Evolutionary conservation across 352 stramenopile genomes (phyloP), one percentile per base, ranked within the genome.

Genomic region (Globisporangium heterothallicum): DNA sequence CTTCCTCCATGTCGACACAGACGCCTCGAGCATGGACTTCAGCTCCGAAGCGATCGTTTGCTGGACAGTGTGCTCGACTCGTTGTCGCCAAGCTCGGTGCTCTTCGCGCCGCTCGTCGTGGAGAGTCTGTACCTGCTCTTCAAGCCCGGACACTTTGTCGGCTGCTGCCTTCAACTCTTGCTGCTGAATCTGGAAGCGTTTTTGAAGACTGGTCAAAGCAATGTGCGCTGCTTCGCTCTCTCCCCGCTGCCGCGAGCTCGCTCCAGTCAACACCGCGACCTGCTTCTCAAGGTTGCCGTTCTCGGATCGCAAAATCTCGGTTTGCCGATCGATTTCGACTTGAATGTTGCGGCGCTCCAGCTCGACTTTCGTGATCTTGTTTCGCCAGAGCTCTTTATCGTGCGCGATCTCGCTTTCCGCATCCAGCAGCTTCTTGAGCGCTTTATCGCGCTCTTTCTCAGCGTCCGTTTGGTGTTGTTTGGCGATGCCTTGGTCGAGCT

Each of bases 301-400:
- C 32, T 81, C 62, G 5, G 43, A 55, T 2, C 70, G 67, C 25
- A 81, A 48, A n/a, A 69, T 25, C 38, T 68, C 66, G 2, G 70
- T 82, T 42, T 85, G 74, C 10, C 68, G 56, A 24, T 85, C 69
- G 26, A 85, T 85, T 48, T 85, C 74, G 10, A 80, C 61, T 44
- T 85, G 70, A 30, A 85, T 82, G 32, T 80, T 85, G 19, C 68
- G 65, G 13, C 74, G 74, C 13, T 85, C 70, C 18, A 69, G 50
- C 44, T 80, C 70, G 1, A 61, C 64, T 26, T 74, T 75, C 5
- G 58, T 62, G 6, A 79, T 64, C n/a, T 63, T 61, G 24, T 64
- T 69, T 9, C 63, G 27, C 66, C 74, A 85, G 21, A 61, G 58
- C 43, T 74, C 69, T 46, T 74, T 76, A 24, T 81, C 68, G 24